Base-by-base conservation (phyloP, 2,329 filamentous ascomycete species). In the Trichoderma sp. region DNA sequence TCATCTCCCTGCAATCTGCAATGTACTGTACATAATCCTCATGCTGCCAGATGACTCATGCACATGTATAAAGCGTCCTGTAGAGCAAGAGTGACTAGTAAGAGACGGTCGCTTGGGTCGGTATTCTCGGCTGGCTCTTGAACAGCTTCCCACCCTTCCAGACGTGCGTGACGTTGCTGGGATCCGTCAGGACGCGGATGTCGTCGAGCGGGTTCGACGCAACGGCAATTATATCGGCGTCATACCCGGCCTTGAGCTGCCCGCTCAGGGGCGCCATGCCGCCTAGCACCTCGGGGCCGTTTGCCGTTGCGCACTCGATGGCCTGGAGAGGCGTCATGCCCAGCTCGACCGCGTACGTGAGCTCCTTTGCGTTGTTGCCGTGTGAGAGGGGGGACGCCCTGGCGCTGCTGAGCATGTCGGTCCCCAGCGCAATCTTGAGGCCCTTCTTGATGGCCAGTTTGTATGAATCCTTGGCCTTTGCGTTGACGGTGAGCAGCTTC, bases 251-350 rank as follows among this genome's bases (percentile, higher is more conserved):
- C 74, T 79, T 82, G 51, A 85, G 66, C 75, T 83, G 80, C 0
- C 83, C 83, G 5, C 81, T 81, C 73, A 79, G 79, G 1, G 82
- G 82, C 6, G 81, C 83, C 71, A 82, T 79, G 0, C 73, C 76
- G 1, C 81, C 82, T 1, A 85, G 73, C 2, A 78, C 83, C 59
- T 82, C 73, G 16, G 83, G 82, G 1, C 79, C 82, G 60, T 73
- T 74, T n/a, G 71, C 82, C 6, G 84, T 86, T 5, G 80, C 83
- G 34, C 82, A 81, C 73, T 86, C 82, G 70, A 87, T 85, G 7
- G 84, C 83, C 73, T 84, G 75, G 55, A 86, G 72, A 4, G 82
- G 80, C 4, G 80, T 81, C 81, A 86, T 80, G 1, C 84, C 84
- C 10, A 81, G 81, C 59, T 83, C 77, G 49, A 85, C 81, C 3